A percentile compares a stretch with the other conserved stretches of the same genome.
These are phyloP conservation scores for Cystobasidiopsis lactophilus DNA, from an alignment of 768 basidiomycete genomes.

Conservation along the genomic window DNA sequence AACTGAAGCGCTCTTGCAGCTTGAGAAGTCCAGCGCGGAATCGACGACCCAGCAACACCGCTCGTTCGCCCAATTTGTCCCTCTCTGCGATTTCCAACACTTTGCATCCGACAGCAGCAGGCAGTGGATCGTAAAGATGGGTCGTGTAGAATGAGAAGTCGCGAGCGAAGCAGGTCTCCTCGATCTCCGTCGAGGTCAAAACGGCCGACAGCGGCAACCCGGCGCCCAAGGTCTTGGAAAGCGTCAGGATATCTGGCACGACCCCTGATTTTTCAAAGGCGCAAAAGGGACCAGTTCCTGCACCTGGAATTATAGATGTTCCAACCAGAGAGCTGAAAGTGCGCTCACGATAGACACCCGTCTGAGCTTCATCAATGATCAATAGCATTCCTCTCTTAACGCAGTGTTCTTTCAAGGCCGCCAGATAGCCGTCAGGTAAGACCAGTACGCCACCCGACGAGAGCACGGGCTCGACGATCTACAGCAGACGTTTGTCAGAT, in stretches of 20 bases:
- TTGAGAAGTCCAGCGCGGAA: constrained; percentile 6
- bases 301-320: neutral
- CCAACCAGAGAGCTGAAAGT: constrained; percentile 4
- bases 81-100: no score
- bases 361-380: constrained; percentile 21
- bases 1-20: constrained; percentile 14
- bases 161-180: neutral
- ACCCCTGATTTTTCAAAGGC: constrained; percentile 18
- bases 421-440: constrained; percentile 18
- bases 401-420: constrained; percentile 17
- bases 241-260: constrained; percentile 19
- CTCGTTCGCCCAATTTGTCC: no score
- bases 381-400: constrained; percentile 19
- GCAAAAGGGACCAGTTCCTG: constrained; percentile 15
- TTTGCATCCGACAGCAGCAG: no score
- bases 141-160: constrained; percentile 1
- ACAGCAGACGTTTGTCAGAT: constrained; percentile 13
- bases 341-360: constrained; percentile 16
- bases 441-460: constrained; percentile 18
- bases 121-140: no score
- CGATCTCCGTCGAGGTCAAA: constrained; percentile 14
- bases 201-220: constrained; percentile 18
- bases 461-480: constrained; percentile 21
- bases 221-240: constrained; percentile 20
- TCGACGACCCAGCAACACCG: no score